A percentile compares a stretch with the other conserved stretches of the same genome.
Conservation (phyloP, 2,329 filamentous ascomycete genomes). For the Fusarium beomiforme region DNA sequence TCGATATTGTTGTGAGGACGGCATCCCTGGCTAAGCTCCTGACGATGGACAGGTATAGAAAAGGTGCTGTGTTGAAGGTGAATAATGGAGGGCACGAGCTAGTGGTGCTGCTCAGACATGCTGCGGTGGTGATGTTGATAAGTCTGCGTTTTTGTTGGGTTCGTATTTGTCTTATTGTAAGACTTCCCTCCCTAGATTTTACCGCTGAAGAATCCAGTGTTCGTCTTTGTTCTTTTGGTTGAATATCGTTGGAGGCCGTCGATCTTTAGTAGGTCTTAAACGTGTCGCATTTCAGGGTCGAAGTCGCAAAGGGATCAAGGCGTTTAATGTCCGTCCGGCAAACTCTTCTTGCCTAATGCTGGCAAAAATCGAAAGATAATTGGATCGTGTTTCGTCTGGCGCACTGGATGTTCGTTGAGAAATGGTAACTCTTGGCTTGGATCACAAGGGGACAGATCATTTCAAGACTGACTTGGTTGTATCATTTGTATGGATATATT, state of each 20-base stretch:
- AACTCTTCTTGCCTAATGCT: conserved; percentile 14
- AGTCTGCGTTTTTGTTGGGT: not conserved
- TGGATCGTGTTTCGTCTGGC: not conserved
- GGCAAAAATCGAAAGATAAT: not conserved
- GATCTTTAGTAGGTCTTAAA: conserved; percentile 27
- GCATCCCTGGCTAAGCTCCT: conserved; percentile 60
- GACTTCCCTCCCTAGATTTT: not conserved
- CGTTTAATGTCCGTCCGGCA: conserved; percentile 35
- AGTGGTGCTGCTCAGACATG: conserved; percentile 41
- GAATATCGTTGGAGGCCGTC: conserved; percentile 20
- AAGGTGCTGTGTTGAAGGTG: conserved; percentile 26
- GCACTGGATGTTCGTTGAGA: conserved; percentile 10
- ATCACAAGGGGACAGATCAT: conserved; percentile 37
- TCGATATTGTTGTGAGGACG: conserved; percentile 62
- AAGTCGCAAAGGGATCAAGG: conserved; percentile 37
- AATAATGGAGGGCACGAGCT: conserved; percentile 26
- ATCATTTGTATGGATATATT: conserved; percentile 29
- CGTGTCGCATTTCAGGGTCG: conserved; percentile 30
- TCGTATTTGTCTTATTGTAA: not conserved
- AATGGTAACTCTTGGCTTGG: conserved; percentile 26
- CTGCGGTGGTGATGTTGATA: conserved; percentile 25
- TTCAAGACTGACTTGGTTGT: conserved; percentile 27
- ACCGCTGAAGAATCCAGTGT: not conserved
- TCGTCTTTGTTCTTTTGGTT: conserved; percentile 11
- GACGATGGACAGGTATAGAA: conserved; percentile 18